These are phyloP conservation scores for Agaricales sp. DNA, from an alignment of 1,284 basidiomycete genomes.

Conservation along the genomic window DNA sequence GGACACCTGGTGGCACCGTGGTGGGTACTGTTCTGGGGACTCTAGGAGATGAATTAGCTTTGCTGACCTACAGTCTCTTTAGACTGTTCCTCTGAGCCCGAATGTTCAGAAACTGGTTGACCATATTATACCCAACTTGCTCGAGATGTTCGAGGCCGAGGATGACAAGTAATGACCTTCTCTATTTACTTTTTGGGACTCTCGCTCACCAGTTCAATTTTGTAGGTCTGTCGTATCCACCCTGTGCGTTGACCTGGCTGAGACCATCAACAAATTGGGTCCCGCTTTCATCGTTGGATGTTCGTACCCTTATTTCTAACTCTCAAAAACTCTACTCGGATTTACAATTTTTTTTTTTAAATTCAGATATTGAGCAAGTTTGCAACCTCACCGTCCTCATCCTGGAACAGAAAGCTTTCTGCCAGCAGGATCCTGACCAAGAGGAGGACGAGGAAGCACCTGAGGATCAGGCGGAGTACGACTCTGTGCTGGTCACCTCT, in stretches of 20 bases:
- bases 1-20: conserved; percentile 66
- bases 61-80: conserved; percentile 7
- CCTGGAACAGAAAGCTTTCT: conserved; percentile 87
- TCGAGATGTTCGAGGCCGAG: conserved; percentile 90
- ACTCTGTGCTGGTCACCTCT: conserved; percentile 89
- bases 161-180: conserved; percentile 99
- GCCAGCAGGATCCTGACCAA: conserved; percentile 94
- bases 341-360: too few species aligned
- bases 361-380: conserved; percentile 67
- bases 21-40: conserved; percentile 31
- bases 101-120: conserved; percentile 80
- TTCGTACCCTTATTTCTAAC: conserved; percentile 25
- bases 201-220: conserved; percentile 8
- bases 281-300: conserved; percentile 73
- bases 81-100: conserved; percentile 52
- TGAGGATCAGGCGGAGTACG: conserved; percentile 91
- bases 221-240: conserved; percentile 78
- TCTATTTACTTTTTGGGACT: conserved; percentile 27
- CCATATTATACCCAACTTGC: conserved; percentile 65
- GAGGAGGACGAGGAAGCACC: conserved; percentile 77
- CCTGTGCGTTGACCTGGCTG: conserved; percentile 80
- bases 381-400: conserved; percentile 76
- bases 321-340: neutral
- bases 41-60: conserved; percentile 6
- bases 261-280: conserved; percentile 87